phyloP scores from a whole-genome alignment of 2,329 filamentous ascomycete species.

The Trichophyton mentagrophytes region DNA sequence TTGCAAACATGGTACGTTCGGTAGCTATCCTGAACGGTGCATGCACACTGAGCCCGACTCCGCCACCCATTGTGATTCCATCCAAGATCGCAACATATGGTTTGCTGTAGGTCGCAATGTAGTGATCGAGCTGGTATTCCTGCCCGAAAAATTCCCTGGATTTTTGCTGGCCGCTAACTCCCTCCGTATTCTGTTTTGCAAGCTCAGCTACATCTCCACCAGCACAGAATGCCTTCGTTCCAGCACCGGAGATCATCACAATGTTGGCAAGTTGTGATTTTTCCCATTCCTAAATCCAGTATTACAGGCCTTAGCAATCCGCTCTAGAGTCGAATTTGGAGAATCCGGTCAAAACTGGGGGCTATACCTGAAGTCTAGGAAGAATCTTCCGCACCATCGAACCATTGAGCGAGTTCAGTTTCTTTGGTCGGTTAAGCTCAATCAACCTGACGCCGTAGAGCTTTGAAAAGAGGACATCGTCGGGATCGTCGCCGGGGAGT shows the following conservation, averaged over 20 bases:
- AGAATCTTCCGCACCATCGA: conserved; percentile 95
- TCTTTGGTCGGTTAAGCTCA: conserved; percentile 83
- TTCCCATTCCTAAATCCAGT: conserved; percentile 57
- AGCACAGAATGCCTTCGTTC: conserved; percentile 75
- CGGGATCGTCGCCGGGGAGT: conserved; percentile 56
- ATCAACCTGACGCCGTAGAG: conserved; percentile 82
- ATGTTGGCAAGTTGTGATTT: conserved; percentile 92
- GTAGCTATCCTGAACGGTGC: conserved; percentile 94
- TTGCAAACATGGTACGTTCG: conserved; percentile 88
- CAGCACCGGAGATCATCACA: conserved; percentile 80
- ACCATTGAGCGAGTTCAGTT: conserved; percentile 81
- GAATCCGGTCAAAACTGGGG: background rate
- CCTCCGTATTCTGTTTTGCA: conserved; percentile 55
- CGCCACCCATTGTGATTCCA: conserved; percentile 95
- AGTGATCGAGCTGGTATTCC: conserved; percentile 92
- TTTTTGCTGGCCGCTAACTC: conserved; percentile 55
- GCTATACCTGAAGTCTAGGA: conserved; percentile 54
- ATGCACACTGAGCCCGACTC: conserved; percentile 86
- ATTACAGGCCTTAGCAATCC: background rate
- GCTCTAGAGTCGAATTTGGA: background rate
- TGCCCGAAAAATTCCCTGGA: conserved; percentile 80
- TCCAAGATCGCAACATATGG: conserved; percentile 95
- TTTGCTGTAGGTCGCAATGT: conserved; percentile 86
- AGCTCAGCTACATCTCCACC: conserved; percentile 81
- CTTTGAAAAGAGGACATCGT: conserved; percentile 87